Evolutionary conservation across 2,329 filamentous ascomycete genomes (phyloP), one percentile per base, ranked within the genome.

Genomic region (Aureobasidium sp.): DNA sequence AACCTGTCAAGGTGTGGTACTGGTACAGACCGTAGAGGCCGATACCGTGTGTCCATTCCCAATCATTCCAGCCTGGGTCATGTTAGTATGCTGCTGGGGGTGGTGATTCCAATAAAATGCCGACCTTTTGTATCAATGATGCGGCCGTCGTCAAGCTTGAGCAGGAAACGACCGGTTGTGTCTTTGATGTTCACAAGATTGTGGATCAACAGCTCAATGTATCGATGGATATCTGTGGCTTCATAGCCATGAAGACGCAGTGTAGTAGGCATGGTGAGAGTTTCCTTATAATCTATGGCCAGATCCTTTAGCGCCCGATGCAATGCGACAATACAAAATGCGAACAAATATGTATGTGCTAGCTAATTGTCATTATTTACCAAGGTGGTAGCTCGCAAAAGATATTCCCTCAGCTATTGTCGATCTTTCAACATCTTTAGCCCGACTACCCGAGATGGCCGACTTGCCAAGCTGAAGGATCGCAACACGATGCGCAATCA

Each of bases 1-100:
- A 84, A 51, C 84, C 85, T 0, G 87, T 90, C 66, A 92, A 75
- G 63, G 85, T 83, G 75, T 92, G 88, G 78, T 92, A 92, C 71
- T 91, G 87, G 85, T 87, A 92, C 61, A 93, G 83, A 32, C 89
- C 89, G 73, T 92, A 91, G 24, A 92, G 83, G 5, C 89, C 89
- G 69, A 92, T 84, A 47, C 89, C 69, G 65, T 65, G 64, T 2
- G 64, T 65, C 64, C 64, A 71, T 75, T 92, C 88, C 89, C 89
- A 92, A 70, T 87, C 87, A 66, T 88, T 82, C 89, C 89, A 93
- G 63, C 88, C 57, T 60, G 24, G 7, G 5, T 5, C 5, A 6
- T 15, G 36, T 47, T 10, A 59, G 29, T 48, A 36, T 44, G 7
- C 26, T 39, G 8, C 15, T 8, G 29, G 26, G 12, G 5, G 15